Percentiles rank a stretch among this genome's conserved stretches.
These are phyloP conservation scores for Bombardia bombarda DNA, from an alignment of 495 filamentous ascomycete genomes.

Conservation along the genomic window DNA sequence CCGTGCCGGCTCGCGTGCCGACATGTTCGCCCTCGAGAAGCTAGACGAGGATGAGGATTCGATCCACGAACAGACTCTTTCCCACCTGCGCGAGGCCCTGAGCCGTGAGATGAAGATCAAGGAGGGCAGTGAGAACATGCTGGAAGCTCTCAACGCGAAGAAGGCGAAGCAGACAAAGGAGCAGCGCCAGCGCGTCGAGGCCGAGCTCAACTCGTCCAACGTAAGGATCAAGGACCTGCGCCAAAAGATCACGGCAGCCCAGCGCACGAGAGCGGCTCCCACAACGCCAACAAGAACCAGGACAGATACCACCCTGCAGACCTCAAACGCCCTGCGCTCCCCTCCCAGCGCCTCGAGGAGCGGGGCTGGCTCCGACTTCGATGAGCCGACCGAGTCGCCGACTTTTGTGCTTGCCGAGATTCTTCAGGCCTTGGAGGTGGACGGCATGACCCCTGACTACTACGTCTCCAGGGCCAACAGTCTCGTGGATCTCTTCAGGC, in stretches of 20 bases:
- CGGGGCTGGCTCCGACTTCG: slow-evolving; percentile 46
- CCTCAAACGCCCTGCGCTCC: slow-evolving; percentile 55
- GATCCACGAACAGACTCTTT: slow-evolving; percentile 63
- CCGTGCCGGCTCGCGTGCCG: slow-evolving; percentile 59
- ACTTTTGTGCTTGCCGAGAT: slow-evolving; percentile 85
- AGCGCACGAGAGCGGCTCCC: slow-evolving; percentile 53
- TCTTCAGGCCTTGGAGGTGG: slow-evolving; percentile 76
- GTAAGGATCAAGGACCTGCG: slow-evolving; percentile 77
- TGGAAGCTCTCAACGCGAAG: slow-evolving; percentile 90
- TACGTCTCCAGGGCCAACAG: slow-evolving; percentile 89
- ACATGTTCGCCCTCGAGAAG: slow-evolving; percentile 52
- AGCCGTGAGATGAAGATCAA: slow-evolving; percentile 96
- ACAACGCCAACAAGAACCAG: slow-evolving; percentile 61
- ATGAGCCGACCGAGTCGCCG: slow-evolving; percentile 76
- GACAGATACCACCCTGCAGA: slow-evolving; percentile 51
- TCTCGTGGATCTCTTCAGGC: slow-evolving; percentile 85
- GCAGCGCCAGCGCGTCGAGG: slow-evolving; percentile 78
- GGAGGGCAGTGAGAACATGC: slow-evolving; percentile 90
- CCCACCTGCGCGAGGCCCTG: slow-evolving; percentile 67
- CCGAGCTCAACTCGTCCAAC: slow-evolving; percentile 86
- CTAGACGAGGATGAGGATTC: slow-evolving; percentile 56
- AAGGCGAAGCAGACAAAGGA: slow-evolving; percentile 93
- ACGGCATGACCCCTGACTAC: slow-evolving; percentile 84
- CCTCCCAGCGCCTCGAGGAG: slow-evolving; percentile 52
- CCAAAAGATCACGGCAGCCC: slow-evolving; percentile 64